Conservation (phyloP, 1,139 yeast genomes). For the Geotrichum histeridarum region DNA sequence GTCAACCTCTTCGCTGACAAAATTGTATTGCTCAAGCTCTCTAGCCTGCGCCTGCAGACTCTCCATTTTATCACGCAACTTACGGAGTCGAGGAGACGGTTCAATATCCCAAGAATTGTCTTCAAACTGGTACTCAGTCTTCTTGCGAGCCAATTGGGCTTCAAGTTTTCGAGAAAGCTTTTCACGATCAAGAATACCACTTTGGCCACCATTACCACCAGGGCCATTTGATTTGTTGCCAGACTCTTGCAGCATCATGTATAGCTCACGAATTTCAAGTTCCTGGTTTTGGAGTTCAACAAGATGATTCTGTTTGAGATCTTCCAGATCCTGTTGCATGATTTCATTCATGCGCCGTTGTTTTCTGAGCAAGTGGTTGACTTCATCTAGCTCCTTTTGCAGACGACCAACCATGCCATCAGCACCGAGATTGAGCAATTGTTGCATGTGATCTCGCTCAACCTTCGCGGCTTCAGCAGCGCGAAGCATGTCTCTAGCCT, state of each 20-base stretch:
- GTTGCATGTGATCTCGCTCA: conserved; percentile 73
- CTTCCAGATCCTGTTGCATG: conserved; percentile 62
- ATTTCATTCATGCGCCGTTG: conserved; percentile 65
- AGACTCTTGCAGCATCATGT: conserved; percentile 52
- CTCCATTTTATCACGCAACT: conserved; percentile 79
- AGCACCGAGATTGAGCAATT: conserved; percentile 74
- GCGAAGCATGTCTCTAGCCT: conserved; percentile 61
- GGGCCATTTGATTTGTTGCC: conserved; percentile 33
- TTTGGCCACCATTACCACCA: conserved; percentile 35
- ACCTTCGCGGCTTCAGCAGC: conserved; percentile 77
- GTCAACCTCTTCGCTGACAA: conserved; percentile 37
- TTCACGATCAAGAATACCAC: conserved; percentile 37
- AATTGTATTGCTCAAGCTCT: conserved; percentile 80
- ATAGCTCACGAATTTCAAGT: conserved; percentile 78
- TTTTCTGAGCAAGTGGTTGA: conserved; percentile 59
- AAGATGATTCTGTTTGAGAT: conserved; percentile 59
- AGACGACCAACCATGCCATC: conserved; percentile 75
- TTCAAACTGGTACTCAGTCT: conserved; percentile 53
- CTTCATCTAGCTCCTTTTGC: conserved; percentile 65
- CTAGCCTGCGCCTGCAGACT: conserved; percentile 79
- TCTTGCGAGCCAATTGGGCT: conserved; percentile 56
- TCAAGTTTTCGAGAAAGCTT: conserved; percentile 46
- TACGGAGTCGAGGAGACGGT: conserved; percentile 71
- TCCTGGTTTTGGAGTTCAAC: conserved; percentile 82
- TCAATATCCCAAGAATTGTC: conserved; percentile 55